Evolutionary conservation across 805 yeast genomes (phyloP).

Genomic region (Torulaspora maleeae): DNA sequence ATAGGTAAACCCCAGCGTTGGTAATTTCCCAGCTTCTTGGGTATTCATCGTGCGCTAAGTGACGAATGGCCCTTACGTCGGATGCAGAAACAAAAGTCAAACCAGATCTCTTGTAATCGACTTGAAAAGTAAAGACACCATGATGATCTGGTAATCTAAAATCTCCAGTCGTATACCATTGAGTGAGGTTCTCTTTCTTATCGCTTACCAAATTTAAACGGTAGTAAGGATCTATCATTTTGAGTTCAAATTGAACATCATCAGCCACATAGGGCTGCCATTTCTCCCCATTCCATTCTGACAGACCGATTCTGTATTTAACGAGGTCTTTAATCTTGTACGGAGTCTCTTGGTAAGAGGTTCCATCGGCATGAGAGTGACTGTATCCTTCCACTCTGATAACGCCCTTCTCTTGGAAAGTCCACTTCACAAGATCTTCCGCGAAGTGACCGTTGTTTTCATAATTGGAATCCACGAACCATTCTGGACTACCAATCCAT

Average conservation of each 20-base stretch:
- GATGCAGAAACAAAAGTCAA: conserved; percentile 60
- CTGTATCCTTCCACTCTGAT: conserved; percentile 50
- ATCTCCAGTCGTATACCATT: conserved; percentile 49
- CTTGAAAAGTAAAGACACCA: conserved; percentile 86
- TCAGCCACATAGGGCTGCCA: conserved; percentile 69
- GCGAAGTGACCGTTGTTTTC: conserved; percentile 38
- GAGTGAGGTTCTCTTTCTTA: conserved; percentile 38
- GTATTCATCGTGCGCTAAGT: conserved; percentile 92
- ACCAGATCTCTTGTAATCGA: conserved; percentile 77
- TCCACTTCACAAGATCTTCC: conserved; percentile 59
- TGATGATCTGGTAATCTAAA: conserved; percentile 91
- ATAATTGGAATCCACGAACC: conserved; percentile 43
- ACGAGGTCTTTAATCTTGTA: conserved; percentile 78
- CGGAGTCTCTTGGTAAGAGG: conserved; percentile 39
- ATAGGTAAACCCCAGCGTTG: conserved; percentile 86
- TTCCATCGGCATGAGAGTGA: conserved; percentile 48
- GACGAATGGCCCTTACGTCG: conserved; percentile 78
- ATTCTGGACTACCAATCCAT: conserved; percentile 71
- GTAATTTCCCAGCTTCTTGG: conserved; percentile 89
- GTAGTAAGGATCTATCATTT: conserved; percentile 93
- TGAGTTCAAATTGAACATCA: conserved; percentile 76
- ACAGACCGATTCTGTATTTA: conserved; percentile 45
- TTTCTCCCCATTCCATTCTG: conserved; percentile 46
- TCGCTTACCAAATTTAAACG: conserved; percentile 57
- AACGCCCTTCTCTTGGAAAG: conserved; percentile 63